Evolutionary conservation across 2,329 filamentous ascomycete species (phyloP), one percentile per base, ranked within the genome.

Genomic region (Monosporascus cannonballus): DNA sequence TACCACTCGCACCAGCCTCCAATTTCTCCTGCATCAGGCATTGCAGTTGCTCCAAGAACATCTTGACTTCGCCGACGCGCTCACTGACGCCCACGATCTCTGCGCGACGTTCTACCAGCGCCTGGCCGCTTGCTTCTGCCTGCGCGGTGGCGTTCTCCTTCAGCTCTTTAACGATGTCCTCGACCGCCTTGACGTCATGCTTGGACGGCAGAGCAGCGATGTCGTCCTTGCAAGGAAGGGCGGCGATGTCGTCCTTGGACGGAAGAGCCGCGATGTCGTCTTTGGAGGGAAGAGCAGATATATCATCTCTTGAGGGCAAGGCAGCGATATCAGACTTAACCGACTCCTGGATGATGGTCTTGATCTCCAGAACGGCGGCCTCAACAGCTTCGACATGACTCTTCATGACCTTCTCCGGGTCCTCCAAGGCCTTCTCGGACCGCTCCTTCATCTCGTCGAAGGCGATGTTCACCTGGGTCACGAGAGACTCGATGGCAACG

Each of bases 351-450:
- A 96, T 76, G 27, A 86, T 83, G 4, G 80, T 76, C 71, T 95
- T 96, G 69, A 95, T 85, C 57, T 96, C 91, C n/a, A 89, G 81
- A 34, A 91, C 89, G 42, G 93, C 79, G 1, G 89, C 79, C 58
- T 90, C 89, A 7, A 97, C 81, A 2, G 89, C 82, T 57, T 94
- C 89, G 4, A 96, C 76, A 60, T 96, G 90, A 0, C 84, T 82
- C 72, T 96, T 96, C 48, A 85, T 87, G 24, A 93, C 79, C 60
- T 81, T 84, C 38, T 88, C 84, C 0, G 78, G 76, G 39, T 78
- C 76, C 18, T 84, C 79, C 9, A 74, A 67, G 11, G 77, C 74
- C 61, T 77, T 80, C 37, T 77, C 72, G n/a, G 76, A 71, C 2
- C 73, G 74, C 55, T 80, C 76, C 65, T 81, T 86, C 63, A 87